Conservation (phyloP, 495 filamentous ascomycete genomes). For the Letharia columbiana region DNA sequence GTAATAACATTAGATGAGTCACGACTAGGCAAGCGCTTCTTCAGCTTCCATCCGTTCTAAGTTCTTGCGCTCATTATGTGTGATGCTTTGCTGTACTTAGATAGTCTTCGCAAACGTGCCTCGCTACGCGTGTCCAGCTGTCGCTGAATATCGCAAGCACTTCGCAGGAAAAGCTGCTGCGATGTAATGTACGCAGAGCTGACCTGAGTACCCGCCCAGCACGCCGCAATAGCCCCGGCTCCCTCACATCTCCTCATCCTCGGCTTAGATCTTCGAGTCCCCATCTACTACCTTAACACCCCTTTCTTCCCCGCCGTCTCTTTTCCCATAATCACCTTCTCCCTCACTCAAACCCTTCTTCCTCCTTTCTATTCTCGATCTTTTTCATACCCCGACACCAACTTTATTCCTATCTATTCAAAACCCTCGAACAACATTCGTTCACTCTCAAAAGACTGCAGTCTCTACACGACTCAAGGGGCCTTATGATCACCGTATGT, state of each 20-base stretch:
- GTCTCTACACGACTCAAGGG: too few relatives aligned
- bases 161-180: neutral
- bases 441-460: too few relatives aligned
- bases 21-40: neutral
- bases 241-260: too few relatives aligned
- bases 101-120: neutral
- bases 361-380: too few relatives aligned
- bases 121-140: neutral
- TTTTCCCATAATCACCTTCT: neutral
- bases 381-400: too few relatives aligned
- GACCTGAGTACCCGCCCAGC: neutral
- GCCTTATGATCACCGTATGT: too few relatives aligned
- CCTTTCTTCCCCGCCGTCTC: neutral
- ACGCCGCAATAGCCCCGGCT: too few relatives aligned
- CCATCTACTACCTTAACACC: too few relatives aligned
- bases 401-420: too few relatives aligned
- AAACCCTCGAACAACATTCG: too few relatives aligned
- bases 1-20: neutral
- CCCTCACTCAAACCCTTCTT: too few relatives aligned
- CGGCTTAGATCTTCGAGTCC: too few relatives aligned
- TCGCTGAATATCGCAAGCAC: neutral
- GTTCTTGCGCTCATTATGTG: neutral
- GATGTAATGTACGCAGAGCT: neutral
- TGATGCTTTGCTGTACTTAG: neutral
- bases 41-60: neutral